Base-by-base conservation (phyloP, 2,329 filamentous ascomycete species). In the Zymoseptoria crescenta region DNA sequence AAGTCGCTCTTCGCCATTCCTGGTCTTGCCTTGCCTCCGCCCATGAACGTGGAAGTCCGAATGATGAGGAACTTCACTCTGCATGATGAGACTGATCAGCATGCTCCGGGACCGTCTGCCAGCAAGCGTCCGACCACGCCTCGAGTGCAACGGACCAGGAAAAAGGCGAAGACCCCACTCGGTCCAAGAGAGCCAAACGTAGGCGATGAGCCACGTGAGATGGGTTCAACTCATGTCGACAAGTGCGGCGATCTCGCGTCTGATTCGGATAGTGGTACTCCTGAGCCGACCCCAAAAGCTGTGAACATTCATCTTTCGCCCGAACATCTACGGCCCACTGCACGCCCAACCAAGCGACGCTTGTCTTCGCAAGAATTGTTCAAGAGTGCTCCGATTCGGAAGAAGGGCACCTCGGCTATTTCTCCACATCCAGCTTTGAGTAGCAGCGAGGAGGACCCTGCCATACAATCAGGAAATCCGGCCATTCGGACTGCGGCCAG, bases 171-270 rank as follows among this genome's bases (percentile, higher is more conserved):
- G 35, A 45, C 16, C 13, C 35, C 35, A 16, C 35, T 45, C 35
- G 35, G 35, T 16, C 16, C 35, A 13, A 45, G 16, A 16, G 35
- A 45, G 35, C 35, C 35, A 13, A 45, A 45, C 16, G 35, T 45
- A 16, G 35, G 56, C 52, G 20, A 58, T 24, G 45, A 21, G 16
- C 20, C 48, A 30, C 35, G 35, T 35, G 35, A 59, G 30, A 48
- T 59, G 27, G 57, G 57, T 20, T 55, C 60, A 10, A 63, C 61
- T 8, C 56, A 63, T 20, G 48, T 63, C 57, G 61, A 63, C 49
- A 56, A 54, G 29, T 52, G 49, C 21, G 59, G 59, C 21, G 59
- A 63, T 13, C 59, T 63, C 48, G 61, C 50, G 16, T 61, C 59
- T n/a, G 59, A 56, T 30, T 61, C 59, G 3, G 61, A 63, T 3